Percentiles rank a stretch among this genome's conserved stretches.
Conservation (phyloP, 2,329 filamentous ascomycete genomes). For the Xylariaceae sp. region DNA sequence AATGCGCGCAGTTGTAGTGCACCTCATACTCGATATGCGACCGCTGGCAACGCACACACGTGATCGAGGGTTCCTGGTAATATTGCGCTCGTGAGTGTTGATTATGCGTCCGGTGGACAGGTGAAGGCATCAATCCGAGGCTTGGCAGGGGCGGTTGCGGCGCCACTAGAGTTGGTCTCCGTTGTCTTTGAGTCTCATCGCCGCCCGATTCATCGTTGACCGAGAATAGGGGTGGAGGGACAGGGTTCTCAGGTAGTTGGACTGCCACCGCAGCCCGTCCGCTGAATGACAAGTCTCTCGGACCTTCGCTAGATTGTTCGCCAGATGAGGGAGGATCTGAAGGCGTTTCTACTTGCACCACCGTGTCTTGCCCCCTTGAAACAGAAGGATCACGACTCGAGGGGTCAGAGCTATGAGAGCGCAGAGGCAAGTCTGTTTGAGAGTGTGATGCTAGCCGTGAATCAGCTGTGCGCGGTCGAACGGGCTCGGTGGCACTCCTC, state of each 20-base stretch:
- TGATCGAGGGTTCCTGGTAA: conserved; percentile 66
- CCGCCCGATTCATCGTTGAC: conserved; percentile 19
- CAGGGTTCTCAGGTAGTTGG: conserved; percentile 12
- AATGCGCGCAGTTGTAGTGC: conserved; percentile 75
- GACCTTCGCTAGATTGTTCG: conserved; percentile 22
- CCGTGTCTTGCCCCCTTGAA: conserved; percentile 40
- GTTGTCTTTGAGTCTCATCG: conserved; percentile 25
- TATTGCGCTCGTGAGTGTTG: conserved; percentile 44
- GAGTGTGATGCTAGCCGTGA: conserved; percentile 53
- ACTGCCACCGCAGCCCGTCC: conserved; percentile 29
- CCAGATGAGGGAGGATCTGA: conserved; percentile 18
- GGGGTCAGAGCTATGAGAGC: conserved; percentile 38
- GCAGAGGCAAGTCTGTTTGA: conserved; percentile 56
- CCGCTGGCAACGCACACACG: conserved; percentile 66
- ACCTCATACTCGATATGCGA: conserved; percentile 76
- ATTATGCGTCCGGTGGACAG: conserved; percentile 30
- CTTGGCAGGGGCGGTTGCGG: conserved; percentile 31
- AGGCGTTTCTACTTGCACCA: conserved; percentile 31
- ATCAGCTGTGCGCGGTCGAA: conserved; percentile 39
- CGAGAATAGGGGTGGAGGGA: conserved; percentile 17
- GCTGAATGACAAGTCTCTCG: conserved; percentile 35
- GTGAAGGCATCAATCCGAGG: conserved; percentile 31
- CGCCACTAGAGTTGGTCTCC: conserved; percentile 39
- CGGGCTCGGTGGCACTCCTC: conserved; percentile 50
- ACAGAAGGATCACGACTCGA: conserved; percentile 37